A percentile compares a stretch with the other conserved stretches of the same genome.
Evolutionary conservation across 2,329 filamentous ascomycete genomes (phyloP).

Genomic region (Spiromastix sp.): DNA sequence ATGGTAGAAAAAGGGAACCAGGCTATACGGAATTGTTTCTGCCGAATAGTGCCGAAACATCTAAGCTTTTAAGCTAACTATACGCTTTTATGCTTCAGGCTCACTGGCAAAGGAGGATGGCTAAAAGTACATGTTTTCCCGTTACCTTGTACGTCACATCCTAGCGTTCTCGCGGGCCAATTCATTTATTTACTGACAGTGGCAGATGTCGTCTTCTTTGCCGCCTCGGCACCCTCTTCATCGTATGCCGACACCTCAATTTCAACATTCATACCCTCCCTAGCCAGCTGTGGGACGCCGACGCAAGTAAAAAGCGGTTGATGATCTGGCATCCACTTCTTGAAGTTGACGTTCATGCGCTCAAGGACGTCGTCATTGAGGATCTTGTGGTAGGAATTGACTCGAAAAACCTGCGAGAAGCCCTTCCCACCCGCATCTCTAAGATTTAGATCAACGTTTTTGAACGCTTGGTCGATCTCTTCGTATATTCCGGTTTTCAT

Average conservation of each 20-base stretch:
- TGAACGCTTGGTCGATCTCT: slow-evolving; percentile 45
- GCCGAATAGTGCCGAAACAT: no score
- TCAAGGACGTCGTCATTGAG: slow-evolving; percentile 32
- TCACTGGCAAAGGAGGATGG: no score
- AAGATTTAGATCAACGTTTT: slow-evolving; percentile 45
- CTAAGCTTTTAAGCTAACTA: no score
- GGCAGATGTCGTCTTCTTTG: no score
- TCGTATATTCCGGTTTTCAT: slow-evolving; percentile 29
- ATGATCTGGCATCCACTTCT: slow-evolving; percentile 43
- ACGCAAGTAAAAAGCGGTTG: slow-evolving; percentile 45
- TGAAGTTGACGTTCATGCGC: slow-evolving; percentile 38
- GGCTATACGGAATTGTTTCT: no score
- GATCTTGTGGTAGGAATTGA: slow-evolving; percentile 38
- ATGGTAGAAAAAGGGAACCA: no score
- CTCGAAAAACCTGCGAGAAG: slow-evolving; percentile 44
- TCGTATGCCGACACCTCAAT: slow-evolving; percentile 47
- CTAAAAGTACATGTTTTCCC: no score
- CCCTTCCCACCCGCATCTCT: slow-evolving; percentile 45
- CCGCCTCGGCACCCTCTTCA: no score
- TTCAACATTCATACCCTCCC: slow-evolving; percentile 46
- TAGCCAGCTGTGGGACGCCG: slow-evolving; percentile 39
- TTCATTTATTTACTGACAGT: no score
- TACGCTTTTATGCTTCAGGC: no score
- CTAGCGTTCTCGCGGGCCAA: no score
- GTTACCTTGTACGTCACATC: no score